Evolutionary conservation across 169 alveolate species (phyloP).

Genomic region (Babesia bigemina): DNA sequence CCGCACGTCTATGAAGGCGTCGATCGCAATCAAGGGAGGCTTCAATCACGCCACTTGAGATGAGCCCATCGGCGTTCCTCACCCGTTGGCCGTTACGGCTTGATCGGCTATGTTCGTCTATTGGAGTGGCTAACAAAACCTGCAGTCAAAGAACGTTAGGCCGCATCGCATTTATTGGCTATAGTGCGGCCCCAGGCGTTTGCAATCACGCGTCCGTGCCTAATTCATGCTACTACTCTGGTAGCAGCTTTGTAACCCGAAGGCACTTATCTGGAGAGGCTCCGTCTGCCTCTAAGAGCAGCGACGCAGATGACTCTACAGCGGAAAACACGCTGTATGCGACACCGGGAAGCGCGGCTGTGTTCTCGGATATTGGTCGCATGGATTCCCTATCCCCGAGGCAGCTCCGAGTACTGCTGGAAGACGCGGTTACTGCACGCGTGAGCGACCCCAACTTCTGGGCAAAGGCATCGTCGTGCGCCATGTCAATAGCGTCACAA

Average conservation of each 20-base stretch:
- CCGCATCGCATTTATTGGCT: too few species aligned
- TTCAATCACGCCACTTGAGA: too few species aligned
- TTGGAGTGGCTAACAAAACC: too few species aligned
- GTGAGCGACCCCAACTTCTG: constrained; percentile 71
- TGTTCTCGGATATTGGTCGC: constrained; percentile 58
- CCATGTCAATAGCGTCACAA: constrained; percentile 62
- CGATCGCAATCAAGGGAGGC: too few species aligned
- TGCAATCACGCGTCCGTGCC: too few species aligned
- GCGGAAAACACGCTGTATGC: constrained; percentile 19
- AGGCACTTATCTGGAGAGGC: constrained; percentile 1
- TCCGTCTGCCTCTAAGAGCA: background rate
- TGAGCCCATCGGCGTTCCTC: too few species aligned
- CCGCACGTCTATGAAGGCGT: too few species aligned
- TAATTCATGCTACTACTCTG: too few species aligned
- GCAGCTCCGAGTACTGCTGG: constrained; percentile 69
- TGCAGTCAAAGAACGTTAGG: too few species aligned
- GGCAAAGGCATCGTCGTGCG: constrained; percentile 72
- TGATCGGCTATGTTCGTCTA: too few species aligned
- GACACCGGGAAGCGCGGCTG: constrained; percentile 56
- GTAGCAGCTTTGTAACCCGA: background rate
- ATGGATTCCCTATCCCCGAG: constrained; percentile 70
- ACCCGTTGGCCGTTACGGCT: too few species aligned
- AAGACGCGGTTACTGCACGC: constrained; percentile 61
- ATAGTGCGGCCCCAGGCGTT: too few species aligned
- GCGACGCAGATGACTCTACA: background rate